phyloP scores from a whole-genome alignment of 2,329 filamentous ascomycete species.

The Ascochyta rabiei region DNA sequence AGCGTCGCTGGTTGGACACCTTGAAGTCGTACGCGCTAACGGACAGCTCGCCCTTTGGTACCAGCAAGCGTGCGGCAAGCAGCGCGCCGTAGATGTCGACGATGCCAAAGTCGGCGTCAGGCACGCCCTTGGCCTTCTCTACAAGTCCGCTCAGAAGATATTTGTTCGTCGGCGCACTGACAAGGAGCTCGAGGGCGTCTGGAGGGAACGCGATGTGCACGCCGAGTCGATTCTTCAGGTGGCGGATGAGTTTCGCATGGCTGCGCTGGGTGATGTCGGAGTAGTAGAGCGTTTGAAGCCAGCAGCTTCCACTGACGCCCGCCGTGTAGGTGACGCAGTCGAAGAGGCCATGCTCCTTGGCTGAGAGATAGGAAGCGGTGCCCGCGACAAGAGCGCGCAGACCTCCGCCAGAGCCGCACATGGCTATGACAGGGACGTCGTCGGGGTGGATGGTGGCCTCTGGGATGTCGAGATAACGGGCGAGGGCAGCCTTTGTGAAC shows the following conservation, averaged over 20 bases:
- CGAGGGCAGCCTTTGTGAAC: conserved; percentile 74
- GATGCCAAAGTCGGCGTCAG: conserved; percentile 80
- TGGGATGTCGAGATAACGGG: conserved; percentile 78
- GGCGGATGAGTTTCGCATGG: conserved; percentile 74
- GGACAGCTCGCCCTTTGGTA: conserved; percentile 82
- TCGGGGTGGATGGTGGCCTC: conserved; percentile 87
- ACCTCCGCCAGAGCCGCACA: conserved; percentile 93
- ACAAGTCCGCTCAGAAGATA: conserved; percentile 86
- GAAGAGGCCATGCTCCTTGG: conserved; percentile 85
- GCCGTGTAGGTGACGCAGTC: conserved; percentile 95
- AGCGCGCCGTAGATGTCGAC: conserved; percentile 93
- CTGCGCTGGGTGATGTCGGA: conserved; percentile 75
- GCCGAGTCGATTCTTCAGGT: conserved; percentile 82
- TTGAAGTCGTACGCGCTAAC: conserved; percentile 84
- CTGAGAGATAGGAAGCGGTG: conserved; percentile 82
- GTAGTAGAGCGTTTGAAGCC: conserved; percentile 88
- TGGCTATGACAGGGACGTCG: conserved; percentile 89
- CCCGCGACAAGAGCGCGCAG: conserved; percentile 89
- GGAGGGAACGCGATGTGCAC: conserved; percentile 94
- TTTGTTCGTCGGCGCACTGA: conserved; percentile 91
- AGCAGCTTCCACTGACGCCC: conserved; percentile 94
- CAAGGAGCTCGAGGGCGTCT: conserved; percentile 77
- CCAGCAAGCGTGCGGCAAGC: conserved; percentile 80
- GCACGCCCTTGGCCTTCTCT: conserved; percentile 87
- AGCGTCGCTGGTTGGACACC: conserved; percentile 82